Evolutionary conservation across 73 alveolate genomes (phyloP).

Genomic region (Paramecium pentaurelia): DNA sequence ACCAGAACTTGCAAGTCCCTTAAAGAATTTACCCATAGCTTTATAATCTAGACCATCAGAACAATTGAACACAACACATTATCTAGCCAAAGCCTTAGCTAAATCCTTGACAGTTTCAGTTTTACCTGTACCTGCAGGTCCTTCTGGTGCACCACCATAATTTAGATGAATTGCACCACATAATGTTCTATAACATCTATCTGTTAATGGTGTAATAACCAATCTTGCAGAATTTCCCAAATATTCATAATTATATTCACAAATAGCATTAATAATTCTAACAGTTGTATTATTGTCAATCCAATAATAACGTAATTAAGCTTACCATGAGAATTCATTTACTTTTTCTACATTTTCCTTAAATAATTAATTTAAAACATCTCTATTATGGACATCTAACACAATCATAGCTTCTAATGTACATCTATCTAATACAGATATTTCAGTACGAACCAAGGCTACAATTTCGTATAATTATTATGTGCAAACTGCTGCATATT

Average conservation of each 20-base stretch:
- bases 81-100: constrained; percentile 98
- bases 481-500: constrained; percentile 75
- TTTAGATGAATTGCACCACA: constrained; percentile 97
- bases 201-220: constrained; percentile 99
- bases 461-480: constrained; percentile 94
- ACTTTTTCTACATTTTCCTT: constrained; percentile 79
- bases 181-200: constrained; percentile 96
- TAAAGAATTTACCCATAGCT: constrained; percentile 99
- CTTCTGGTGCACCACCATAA: constrained; percentile 99
- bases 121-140: constrained; percentile 99
- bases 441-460: constrained; percentile 97
- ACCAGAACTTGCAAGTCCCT: constrained; percentile 98
- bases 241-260: constrained; percentile 99
- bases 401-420: constrained; percentile 95
- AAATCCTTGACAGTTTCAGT: constrained; percentile 99
- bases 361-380: constrained; percentile 85
- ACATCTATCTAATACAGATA: constrained; percentile 91
- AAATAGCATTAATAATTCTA: constrained; percentile 96
- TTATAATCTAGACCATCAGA: constrained; percentile 82
- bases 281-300: constrained; percentile 89
- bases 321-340: constrained; percentile 93
- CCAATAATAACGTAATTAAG: constrained; percentile 95
- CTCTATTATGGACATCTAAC: constrained; percentile 96
- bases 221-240: constrained; percentile 98
- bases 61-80: constrained; percentile 99